A percentile compares a stretch with the other conserved stretches of the same genome.
phyloP scores from a whole-genome alignment of 345 rosid genomes.

The Salix exigua region DNA sequence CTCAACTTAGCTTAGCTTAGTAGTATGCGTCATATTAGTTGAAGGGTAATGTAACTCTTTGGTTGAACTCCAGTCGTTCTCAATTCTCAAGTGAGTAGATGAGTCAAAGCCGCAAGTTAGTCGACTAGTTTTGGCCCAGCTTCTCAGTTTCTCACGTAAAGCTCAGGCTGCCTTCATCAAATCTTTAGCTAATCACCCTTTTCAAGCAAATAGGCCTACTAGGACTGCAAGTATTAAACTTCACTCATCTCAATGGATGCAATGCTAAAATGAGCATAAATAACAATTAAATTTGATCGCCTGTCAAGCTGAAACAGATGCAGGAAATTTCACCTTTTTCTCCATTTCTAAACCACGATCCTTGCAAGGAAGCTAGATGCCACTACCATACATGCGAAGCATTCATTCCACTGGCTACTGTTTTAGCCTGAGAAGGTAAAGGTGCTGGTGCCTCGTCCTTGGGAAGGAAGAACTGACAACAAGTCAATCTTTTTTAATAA shows the following conservation, averaged over 20 bases:
- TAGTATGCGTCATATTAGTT: conserved; percentile 8
- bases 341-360: neutral
- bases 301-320: neutral
- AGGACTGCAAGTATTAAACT: neutral
- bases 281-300: neutral
- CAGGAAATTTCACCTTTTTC: neutral
- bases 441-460: neutral
- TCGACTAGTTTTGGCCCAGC: neutral
- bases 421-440: neutral
- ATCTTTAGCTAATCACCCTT: neutral
- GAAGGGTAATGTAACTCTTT: neutral
- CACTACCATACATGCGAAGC: neutral
- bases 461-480: too few species aligned
- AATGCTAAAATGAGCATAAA: neutral
- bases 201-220: too few species aligned
- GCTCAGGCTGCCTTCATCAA: neutral
- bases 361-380: neutral
- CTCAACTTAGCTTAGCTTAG: neutral
- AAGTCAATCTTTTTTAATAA: too few species aligned
- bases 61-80: neutral
- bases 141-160: neutral
- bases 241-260: neutral
- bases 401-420: neutral
- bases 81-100: neutral
- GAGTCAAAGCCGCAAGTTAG: neutral